Evolutionary conservation across 768 basidiomycete species (phyloP).

Genomic region (Inosperma sp.): DNA sequence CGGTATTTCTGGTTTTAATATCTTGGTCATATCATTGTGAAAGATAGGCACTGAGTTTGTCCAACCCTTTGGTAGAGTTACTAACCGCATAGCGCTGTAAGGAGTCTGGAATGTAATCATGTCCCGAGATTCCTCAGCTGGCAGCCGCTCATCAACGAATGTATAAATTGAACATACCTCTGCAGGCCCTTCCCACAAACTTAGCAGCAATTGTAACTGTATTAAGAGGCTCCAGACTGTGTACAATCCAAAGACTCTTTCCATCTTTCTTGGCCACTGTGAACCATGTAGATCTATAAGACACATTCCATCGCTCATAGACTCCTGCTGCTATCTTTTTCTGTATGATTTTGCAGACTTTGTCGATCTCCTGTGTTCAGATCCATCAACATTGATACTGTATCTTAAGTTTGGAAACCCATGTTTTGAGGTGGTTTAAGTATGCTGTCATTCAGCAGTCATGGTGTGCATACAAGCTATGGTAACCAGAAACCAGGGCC

Average conservation of each 20-base stretch:
- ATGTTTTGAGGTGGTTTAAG: background rate
- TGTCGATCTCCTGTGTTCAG: no score
- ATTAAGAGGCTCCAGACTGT: conserved; percentile 20
- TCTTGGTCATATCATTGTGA: conserved; percentile 12
- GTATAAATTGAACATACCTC: conserved; percentile 33
- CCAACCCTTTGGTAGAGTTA: conserved; percentile 35
- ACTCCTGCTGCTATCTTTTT: conserved; percentile 35
- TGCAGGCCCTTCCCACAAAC: conserved; percentile 31
- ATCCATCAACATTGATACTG: no score
- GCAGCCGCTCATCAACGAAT: conserved; percentile 29
- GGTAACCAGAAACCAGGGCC: conserved; percentile 8
- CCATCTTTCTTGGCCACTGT: conserved; percentile 32
- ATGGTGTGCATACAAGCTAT: conserved; percentile 9
- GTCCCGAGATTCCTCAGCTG: conserved; percentile 26
- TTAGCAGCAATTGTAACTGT: conserved; percentile 28
- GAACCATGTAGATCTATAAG: conserved; percentile 40
- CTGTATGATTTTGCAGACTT: conserved; percentile 30
- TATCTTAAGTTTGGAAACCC: conserved; percentile 4
- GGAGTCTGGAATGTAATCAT: conserved; percentile 41
- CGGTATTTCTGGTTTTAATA: conserved; percentile 13
- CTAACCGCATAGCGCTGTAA: conserved; percentile 25
- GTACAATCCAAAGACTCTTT: conserved; percentile 15
- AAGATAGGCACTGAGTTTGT: conserved; percentile 3
- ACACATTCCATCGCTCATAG: conserved; percentile 36
- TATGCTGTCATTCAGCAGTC: conserved; percentile 4